phyloP scores from a whole-genome alignment of 2,329 filamentous ascomycete species.

The Fusarium fujikuroi region DNA sequence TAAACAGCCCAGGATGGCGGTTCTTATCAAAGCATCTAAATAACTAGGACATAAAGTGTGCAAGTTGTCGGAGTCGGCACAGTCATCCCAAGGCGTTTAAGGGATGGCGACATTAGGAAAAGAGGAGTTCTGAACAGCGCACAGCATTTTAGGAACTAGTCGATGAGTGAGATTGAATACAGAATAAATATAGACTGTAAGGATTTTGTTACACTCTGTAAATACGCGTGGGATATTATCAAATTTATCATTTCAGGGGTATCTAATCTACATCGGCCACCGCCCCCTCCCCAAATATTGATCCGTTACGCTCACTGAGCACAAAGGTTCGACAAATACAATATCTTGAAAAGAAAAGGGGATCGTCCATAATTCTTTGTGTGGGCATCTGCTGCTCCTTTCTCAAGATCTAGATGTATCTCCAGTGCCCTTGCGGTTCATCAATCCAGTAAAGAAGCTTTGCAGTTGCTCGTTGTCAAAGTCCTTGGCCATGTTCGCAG shows the following conservation, averaged over 20 bases:
- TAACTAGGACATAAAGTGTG: not conserved
- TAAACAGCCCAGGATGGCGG: constrained; percentile 37
- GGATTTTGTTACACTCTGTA: not conserved
- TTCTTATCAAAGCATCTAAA: constrained; percentile 1
- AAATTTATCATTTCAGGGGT: constrained; percentile 50
- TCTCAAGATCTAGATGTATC: constrained; percentile 32
- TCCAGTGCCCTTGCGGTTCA: constrained; percentile 61
- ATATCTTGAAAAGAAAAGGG: constrained; percentile 4
- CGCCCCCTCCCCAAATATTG: constrained; percentile 28
- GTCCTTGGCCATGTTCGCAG: constrained; percentile 56
- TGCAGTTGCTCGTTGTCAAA: constrained; percentile 66
- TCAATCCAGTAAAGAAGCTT: constrained; percentile 68
- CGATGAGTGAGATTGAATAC: not conserved
- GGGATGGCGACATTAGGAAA: not conserved
- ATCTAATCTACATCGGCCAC: constrained; percentile 54
- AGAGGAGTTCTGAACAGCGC: not conserved
- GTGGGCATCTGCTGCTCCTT: not conserved
- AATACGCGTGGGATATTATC: constrained; percentile 15
- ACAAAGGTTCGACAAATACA: constrained; percentile 3
- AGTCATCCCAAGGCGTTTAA: constrained; percentile 13
- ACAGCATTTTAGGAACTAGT: not conserved
- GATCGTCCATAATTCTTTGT: not conserved
- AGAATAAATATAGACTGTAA: not conserved
- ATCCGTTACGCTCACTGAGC: constrained; percentile 15
- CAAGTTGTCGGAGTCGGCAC: not conserved